Evolutionary conservation across 2,329 filamentous ascomycete species (phyloP).

Genomic region (Macrophomina pseudophaseolina): DNA sequence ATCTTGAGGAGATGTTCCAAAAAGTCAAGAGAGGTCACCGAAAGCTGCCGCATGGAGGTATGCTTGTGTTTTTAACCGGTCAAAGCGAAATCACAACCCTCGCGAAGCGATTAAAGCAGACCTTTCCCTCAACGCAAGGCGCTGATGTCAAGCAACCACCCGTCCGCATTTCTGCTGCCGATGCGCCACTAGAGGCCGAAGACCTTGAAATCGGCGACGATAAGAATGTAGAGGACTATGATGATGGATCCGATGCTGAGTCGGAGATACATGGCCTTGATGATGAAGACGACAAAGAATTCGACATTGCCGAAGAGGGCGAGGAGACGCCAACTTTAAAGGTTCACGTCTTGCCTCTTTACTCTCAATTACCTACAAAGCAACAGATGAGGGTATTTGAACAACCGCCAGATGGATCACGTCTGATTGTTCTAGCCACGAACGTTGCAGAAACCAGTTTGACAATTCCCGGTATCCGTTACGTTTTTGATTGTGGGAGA

Average conservation of each 20-base stretch:
- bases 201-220: constrained; percentile 78
- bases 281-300: constrained; percentile 63
- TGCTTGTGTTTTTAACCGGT: constrained; percentile 92
- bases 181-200: constrained; percentile 81
- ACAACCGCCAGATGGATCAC: constrained; percentile 77
- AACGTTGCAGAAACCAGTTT: constrained; percentile 97
- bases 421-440: constrained; percentile 87
- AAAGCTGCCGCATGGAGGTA: constrained; percentile 87
- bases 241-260: constrained; percentile 59
- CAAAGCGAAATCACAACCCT: constrained; percentile 88
- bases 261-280: constrained; percentile 66
- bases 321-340: constrained; percentile 71
- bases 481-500: constrained; percentile 93
- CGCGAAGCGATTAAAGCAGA: constrained; percentile 76
- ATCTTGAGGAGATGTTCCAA: constrained; percentile 84
- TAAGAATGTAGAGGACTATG: constrained; percentile 47
- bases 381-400: constrained; percentile 94
- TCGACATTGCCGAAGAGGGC: constrained; percentile 68
- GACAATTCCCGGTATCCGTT: constrained; percentile 92
- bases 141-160: constrained; percentile 62
- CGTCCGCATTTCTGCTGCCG: constrained; percentile 76
- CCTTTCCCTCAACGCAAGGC: constrained; percentile 61
- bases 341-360: constrained; percentile 90
- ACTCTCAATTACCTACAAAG: constrained; percentile 86
- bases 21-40: constrained; percentile 88